Base-by-base conservation (phyloP, 2,329 filamentous ascomycete genomes). In the Pseudogymnoascus sp. region DNA sequence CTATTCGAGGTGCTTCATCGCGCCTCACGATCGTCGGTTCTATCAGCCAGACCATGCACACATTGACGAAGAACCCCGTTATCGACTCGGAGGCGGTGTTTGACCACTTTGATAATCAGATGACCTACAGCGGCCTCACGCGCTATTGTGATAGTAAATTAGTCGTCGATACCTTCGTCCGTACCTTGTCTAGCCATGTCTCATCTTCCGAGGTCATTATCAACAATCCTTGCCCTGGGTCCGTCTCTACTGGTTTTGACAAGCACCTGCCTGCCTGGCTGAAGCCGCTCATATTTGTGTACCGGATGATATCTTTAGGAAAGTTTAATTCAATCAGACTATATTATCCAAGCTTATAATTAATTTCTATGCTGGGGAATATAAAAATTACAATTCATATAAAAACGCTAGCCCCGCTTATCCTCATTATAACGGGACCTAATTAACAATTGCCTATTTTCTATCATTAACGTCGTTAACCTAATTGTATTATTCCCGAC, bases 201-300 rank as follows among this genome's bases (percentile, higher is more conserved):
- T 28, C 31, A 6, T 25, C 65, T 9, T 62, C 64, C 6, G 68
- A 71, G 9, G 68, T 71, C 14, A 62, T 69, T 9, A 53, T 72
- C 60, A 72, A 69, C 62, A 42, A 53, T 14, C 53, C 66, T 21
- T 65, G 70, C 42, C 70, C 71, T 1, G 65, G 66, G 16, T 53
- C 62, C 16, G 65, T 64, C 1, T 43, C 16, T 21, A 43, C 40
- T 21, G 18, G 18, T 3, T 43, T 43, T 18, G 40, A n/a, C 9
- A 43, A 21, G 9, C 9, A 43, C 8, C 4, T 21, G 16, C 40
- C 40, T 11, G 16, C 4, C 16, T 21, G 16, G 16, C 40, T 43
- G 18, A 43, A 43, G 18, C 16, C 18, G 3, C 11, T 43, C 16
- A 21, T 43, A 9, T 21, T 21, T 21, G 18, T 43, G 9, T 12